Percentiles rank a stretch among this genome's conserved stretches.
These are phyloP conservation scores for Triticum aestivum DNA, from an alignment of 176 grass and related monocot species.

Conservation along the genomic window IWGSC_CS_RefSeq_v2.1 NC_057794.1:581319209-581319708, in stretches of 20 bases:
- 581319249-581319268: background rate
- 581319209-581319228: too few species aligned
- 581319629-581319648: too few species aligned
- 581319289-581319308: background rate
- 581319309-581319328: too few species aligned
- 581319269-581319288: background rate
- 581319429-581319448: background rate
- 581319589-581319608: background rate
- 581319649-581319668: too few species aligned
- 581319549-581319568: background rate
- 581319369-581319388: background rate
- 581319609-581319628: too few species aligned
- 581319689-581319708: background rate
- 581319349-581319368: background rate
- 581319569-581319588: background rate
- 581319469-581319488: too few species aligned
- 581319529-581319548: background rate
- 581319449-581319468: too few species aligned
- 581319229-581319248: background rate
- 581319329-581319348: too few species aligned
- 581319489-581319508: too few species aligned
- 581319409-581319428: background rate
- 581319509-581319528: background rate
- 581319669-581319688: too few species aligned
- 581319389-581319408: background rate